A percentile compares a stretch with the other conserved stretches of the same genome.
phyloP scores from a whole-genome alignment of 768 basidiomycete species.

The Pluteus cervinus region DNA sequence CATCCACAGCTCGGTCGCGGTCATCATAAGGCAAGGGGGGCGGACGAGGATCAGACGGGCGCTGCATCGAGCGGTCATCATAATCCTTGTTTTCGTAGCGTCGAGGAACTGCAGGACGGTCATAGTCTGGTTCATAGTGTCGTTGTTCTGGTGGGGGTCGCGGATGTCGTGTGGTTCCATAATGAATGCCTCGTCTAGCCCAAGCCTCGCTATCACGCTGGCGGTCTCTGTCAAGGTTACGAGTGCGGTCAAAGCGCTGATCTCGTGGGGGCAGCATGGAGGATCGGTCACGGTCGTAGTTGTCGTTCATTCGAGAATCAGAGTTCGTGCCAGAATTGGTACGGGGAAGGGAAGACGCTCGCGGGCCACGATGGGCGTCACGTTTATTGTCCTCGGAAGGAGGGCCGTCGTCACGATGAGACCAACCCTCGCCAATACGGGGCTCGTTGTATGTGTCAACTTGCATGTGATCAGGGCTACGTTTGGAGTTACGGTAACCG shows the following conservation, averaged over 20 bases:
- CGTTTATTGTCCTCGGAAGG: conserved; percentile 23
- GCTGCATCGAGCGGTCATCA: conserved; percentile 19
- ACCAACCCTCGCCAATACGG: no score
- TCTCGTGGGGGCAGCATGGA: conserved; percentile 6
- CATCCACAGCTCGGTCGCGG: conserved; percentile 3
- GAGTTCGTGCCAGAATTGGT: not conserved
- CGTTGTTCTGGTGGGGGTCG: conserved; percentile 39
- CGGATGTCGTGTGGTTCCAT: conserved; percentile 26
- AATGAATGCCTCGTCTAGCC: conserved; percentile 34
- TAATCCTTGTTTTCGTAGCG: conserved; percentile 15
- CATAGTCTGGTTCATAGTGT: conserved; percentile 41
- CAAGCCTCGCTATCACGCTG: conserved; percentile 30
- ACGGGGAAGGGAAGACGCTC: conserved; percentile 10
- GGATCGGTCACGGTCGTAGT: conserved; percentile 5
- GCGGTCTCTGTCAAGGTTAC: conserved; percentile 30
- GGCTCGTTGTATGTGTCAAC: no score
- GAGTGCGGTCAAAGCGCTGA: conserved; percentile 5
- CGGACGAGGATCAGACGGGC: conserved; percentile 27
- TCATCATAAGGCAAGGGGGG: conserved; percentile 11
- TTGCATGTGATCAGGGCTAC: no score
- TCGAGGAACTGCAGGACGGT: conserved; percentile 14
- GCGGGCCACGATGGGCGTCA: conserved; percentile 18
- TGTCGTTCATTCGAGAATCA: not conserved
- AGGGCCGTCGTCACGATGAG: conserved; percentile 14
- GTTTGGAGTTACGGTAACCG: no score